phyloP scores from a whole-genome alignment of 352 stramenopile genomes.

The Globisporangium barbulae region DNA sequence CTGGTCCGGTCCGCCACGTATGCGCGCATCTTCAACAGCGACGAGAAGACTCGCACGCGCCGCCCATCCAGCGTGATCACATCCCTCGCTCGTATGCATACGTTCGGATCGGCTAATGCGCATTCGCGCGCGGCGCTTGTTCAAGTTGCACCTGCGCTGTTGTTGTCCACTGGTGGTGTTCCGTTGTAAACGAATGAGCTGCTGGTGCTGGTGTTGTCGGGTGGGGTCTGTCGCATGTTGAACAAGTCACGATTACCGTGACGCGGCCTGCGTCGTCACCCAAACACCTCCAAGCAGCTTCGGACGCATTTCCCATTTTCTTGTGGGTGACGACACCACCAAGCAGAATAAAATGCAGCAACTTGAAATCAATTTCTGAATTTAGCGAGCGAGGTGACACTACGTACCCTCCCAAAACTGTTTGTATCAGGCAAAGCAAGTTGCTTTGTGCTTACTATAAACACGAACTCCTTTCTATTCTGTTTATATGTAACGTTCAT shows the following conservation, averaged over 20 bases:
- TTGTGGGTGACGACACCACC: slow-evolving; percentile 1
- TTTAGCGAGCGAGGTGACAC: background rate
- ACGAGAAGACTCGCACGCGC: no score
- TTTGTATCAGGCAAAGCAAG: background rate
- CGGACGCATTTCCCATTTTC: background rate
- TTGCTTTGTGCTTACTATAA: background rate
- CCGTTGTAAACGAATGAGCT: background rate
- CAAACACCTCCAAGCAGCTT: background rate
- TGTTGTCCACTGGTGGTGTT: no score
- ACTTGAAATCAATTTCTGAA: no score
- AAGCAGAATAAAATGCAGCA: background rate
- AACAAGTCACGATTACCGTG: background rate
- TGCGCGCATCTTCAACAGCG: no score
- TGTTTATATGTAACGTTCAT: background rate
- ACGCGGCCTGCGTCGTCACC: background rate
- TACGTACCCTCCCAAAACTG: background rate
- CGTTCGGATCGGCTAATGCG: no score
- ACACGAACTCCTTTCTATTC: background rate
- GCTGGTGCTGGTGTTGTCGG: background rate
- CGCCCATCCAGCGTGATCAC: no score
- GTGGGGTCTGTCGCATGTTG: slow-evolving; percentile 7
- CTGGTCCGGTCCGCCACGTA: no score
- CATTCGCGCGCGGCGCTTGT: no score
- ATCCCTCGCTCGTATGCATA: no score
- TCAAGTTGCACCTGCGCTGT: no score